These are phyloP conservation scores for Cruciata laevipes DNA, from an alignment of 257 asterid species.

Conservation along the genomic window DNA sequence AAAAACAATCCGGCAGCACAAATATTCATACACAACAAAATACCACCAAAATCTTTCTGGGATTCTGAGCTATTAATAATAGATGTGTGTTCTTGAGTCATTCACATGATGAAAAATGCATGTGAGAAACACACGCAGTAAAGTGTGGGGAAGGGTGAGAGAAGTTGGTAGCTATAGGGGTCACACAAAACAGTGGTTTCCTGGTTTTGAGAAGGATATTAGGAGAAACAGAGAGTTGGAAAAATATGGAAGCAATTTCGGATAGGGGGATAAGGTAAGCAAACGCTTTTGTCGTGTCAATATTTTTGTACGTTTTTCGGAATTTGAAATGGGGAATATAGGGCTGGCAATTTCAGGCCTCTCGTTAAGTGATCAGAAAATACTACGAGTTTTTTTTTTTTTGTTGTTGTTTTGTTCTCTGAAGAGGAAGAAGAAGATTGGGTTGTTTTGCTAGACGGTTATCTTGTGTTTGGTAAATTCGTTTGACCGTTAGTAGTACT, in stretches of 20 bases:
- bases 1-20: too few relatives aligned
- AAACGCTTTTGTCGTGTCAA: background rate
- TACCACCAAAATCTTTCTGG: background rate
- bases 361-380: slow-evolving; percentile 31
- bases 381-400: background rate
- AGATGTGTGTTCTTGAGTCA: too few relatives aligned
- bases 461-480: background rate
- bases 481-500: slow-evolving; percentile 14
- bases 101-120: background rate
- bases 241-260: slow-evolving; percentile 7
- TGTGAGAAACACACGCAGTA: background rate
- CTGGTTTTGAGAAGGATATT: slow-evolving; percentile 24
- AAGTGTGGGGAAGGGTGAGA: background rate
- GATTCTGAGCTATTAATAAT: background rate
- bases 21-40: too few relatives aligned
- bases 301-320: slow-evolving; percentile 9
- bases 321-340: slow-evolving; percentile 31
- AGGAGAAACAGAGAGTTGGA: slow-evolving; percentile 4
- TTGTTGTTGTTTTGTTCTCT: background rate
- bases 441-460: background rate
- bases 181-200: slow-evolving; percentile 6
- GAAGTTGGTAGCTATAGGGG: slow-evolving; percentile 1
- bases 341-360: slow-evolving; percentile 50
- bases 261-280: slow-evolving; percentile 52
- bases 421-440: slow-evolving; percentile 9